Evolutionary conservation across 1,284 basidiomycete species (phyloP).

Genomic region (Polyporus tsugae): DNA sequence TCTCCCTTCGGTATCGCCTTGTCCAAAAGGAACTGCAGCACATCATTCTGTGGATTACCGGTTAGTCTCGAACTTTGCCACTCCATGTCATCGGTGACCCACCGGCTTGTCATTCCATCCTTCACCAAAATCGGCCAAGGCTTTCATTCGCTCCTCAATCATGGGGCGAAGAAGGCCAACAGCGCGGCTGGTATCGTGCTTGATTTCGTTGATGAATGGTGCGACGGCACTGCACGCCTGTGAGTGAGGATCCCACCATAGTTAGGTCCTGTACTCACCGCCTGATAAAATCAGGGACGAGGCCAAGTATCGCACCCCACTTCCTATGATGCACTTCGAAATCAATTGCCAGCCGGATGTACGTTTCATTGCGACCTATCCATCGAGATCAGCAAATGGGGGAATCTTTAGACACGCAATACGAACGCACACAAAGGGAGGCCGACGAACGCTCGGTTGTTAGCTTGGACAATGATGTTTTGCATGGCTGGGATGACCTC

Average conservation of each 20-base stretch:
- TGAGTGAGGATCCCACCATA: no score
- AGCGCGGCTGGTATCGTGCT: neutral
- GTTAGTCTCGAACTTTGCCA: neutral
- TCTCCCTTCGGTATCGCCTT: slow-evolving; percentile 41
- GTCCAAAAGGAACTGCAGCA: slow-evolving; percentile 55
- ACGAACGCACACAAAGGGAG: slow-evolving; percentile 36
- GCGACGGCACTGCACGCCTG: neutral
- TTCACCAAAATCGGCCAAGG: neutral
- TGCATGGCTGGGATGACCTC: slow-evolving; percentile 8
- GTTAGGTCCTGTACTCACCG: no score
- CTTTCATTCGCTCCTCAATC: neutral
- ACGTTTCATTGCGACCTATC: no score
- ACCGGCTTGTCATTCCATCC: neutral
- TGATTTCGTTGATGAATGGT: neutral
- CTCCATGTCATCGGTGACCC: neutral
- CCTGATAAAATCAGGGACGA: no score
- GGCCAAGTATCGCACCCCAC: no score
- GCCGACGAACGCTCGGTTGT: slow-evolving; percentile 57
- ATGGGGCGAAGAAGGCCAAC: neutral
- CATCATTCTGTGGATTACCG: slow-evolving; percentile 45
- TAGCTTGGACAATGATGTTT: slow-evolving; percentile 31
- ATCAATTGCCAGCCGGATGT: no score
- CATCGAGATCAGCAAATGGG: no score
- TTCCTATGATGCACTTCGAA: no score
- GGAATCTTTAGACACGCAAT: no score